Percentiles rank a stretch among this genome's conserved stretches.
These are phyloP conservation scores for Pseudocercospora eumusae DNA, from an alignment of 2,329 filamentous ascomycete genomes.

Conservation along the genomic window DNA sequence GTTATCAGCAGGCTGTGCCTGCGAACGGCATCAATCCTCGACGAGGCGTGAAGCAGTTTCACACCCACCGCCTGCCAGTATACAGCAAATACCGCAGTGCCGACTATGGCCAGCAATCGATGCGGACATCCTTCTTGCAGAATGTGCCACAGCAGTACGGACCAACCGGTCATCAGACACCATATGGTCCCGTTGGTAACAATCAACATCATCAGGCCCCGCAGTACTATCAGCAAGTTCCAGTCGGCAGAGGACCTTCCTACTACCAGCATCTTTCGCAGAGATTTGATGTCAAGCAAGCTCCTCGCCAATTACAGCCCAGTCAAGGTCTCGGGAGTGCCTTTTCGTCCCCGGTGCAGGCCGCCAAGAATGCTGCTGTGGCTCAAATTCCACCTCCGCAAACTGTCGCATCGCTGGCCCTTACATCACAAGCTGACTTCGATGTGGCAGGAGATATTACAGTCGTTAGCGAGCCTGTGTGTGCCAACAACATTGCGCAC, in stretches of 20 bases:
- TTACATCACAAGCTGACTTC: background rate
- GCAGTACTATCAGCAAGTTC: background rate
- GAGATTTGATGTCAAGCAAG: background rate
- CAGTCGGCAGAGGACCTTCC: background rate
- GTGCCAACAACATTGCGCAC: background rate
- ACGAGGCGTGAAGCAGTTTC: background rate
- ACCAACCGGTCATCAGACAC: background rate
- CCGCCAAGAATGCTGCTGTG: background rate
- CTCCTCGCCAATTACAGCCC: background rate
- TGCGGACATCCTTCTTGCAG: background rate
- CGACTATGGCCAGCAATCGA: background rate
- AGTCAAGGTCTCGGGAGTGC: background rate
- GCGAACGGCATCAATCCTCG: background rate
- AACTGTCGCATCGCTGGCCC: background rate
- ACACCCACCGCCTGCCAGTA: background rate
- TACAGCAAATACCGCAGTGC: background rate
- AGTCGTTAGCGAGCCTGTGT: background rate
- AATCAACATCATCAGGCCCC: background rate
- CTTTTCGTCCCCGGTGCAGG: background rate
- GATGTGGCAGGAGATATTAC: background rate
- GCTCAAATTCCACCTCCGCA: background rate
- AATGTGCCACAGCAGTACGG: background rate
- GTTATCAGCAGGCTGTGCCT: background rate
- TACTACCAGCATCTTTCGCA: background rate
- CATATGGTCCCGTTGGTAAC: background rate